A percentile compares a stretch with the other conserved stretches of the same genome.
phyloP scores from a whole-genome alignment of 2,329 filamentous ascomycete species.

The Arthrobotrys pseudoclavata region DNA sequence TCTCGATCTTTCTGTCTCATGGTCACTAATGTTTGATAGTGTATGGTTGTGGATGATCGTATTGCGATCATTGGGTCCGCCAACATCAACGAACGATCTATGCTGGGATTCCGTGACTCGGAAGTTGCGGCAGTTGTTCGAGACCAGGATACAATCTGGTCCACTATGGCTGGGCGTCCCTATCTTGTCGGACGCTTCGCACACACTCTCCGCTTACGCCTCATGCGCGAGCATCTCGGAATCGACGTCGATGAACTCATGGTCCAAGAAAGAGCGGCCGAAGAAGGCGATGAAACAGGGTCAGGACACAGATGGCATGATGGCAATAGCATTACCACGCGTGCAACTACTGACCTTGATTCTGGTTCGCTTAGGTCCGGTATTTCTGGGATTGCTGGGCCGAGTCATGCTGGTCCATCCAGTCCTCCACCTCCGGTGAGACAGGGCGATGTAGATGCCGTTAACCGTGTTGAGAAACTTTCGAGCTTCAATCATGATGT shows the following conservation, averaged over 20 bases:
- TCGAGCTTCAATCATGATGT: conserved; percentile 83
- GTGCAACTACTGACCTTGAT: conserved; percentile 55
- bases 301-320: conserved; percentile 55
- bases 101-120: conserved; percentile 91
- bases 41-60: conserved; percentile 94
- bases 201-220: conserved; percentile 88
- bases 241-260: conserved; percentile 92
- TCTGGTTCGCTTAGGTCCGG: conserved; percentile 43
- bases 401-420: conserved; percentile 17
- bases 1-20: background rate
- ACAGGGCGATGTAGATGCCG: conserved; percentile 71
- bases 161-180: conserved; percentile 88
- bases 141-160: conserved; percentile 92
- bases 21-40: conserved; percentile 64
- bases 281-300: conserved; percentile 69
- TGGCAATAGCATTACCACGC: conserved; percentile 58
- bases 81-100: conserved; percentile 98
- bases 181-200: conserved; percentile 93
- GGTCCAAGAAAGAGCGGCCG: conserved; percentile 80
- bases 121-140: conserved; percentile 91
- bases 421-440: conserved; percentile 20
- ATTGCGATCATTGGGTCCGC: conserved; percentile 95
- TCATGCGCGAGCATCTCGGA: conserved; percentile 98
- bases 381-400: conserved; percentile 23
- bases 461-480: conserved; percentile 71